A percentile compares a stretch with the other conserved stretches of the same genome.
These are phyloP conservation scores for Cutaneotrichosporon daszewskae DNA, from an alignment of 1,284 basidiomycete genomes.

Conservation along the genomic window DNA sequence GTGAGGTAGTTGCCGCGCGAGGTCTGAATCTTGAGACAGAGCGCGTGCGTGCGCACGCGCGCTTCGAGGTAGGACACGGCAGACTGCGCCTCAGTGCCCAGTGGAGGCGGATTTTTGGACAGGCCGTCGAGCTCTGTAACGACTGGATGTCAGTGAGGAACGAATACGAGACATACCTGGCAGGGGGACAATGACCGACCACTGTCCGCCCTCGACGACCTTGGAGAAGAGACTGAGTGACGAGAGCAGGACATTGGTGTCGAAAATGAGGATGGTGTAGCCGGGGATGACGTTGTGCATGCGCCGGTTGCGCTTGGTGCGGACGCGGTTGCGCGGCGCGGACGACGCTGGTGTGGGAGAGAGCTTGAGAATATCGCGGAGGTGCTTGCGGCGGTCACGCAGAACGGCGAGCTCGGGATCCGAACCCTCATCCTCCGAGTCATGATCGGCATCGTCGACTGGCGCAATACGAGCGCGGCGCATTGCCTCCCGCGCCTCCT, in stretches of 20 bases:
- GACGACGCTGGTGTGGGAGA: background rate
- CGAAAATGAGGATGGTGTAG: conserved; percentile 83
- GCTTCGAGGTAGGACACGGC: conserved; percentile 70
- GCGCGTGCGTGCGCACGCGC: conserved; percentile 67
- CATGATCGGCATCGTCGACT: conserved; percentile 50
- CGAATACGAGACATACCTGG: conserved; percentile 52
- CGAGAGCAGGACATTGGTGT: conserved; percentile 88
- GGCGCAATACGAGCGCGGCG: background rate
- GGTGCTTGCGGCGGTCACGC: conserved; percentile 52
- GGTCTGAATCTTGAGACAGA: conserved; percentile 87
- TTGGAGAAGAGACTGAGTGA: conserved; percentile 65
- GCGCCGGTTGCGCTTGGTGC: conserved; percentile 1
- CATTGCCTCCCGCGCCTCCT: conserved; percentile 22
- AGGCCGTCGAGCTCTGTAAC: conserved; percentile 78
- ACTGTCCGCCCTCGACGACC: conserved; percentile 71
- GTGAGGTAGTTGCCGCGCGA: conserved; percentile 88
- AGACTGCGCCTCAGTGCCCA: conserved; percentile 61
- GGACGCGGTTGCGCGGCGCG: background rate
- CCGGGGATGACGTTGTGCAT: conserved; percentile 60
- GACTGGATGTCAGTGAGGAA: no score
- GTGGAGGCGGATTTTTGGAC: conserved; percentile 58
- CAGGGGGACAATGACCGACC: conserved; percentile 86
- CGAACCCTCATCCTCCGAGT: conserved; percentile 49
- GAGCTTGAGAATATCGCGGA: conserved; percentile 43
- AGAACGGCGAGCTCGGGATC: conserved; percentile 68